phyloP scores from a whole-genome alignment of 108 stramenopile species.

The Aurantiochytrium sp. region DNA sequence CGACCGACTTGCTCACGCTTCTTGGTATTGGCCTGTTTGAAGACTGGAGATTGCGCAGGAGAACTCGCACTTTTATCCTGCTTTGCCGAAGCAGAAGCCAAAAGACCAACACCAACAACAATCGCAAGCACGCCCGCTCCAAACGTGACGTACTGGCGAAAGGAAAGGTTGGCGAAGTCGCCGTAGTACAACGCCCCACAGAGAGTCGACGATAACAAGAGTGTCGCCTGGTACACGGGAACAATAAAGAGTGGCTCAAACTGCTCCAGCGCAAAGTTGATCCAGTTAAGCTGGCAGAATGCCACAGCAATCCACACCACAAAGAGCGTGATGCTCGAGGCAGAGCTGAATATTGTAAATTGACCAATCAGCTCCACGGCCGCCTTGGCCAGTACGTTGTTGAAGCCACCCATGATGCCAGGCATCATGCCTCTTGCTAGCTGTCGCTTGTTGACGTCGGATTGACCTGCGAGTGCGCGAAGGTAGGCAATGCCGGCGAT shows the following conservation, averaged over 20 bases:
- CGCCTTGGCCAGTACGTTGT: constrained; percentile 1
- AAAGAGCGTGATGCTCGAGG: background rate
- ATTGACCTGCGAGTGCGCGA: background rate
- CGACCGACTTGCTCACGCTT: background rate
- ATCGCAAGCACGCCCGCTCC: background rate
- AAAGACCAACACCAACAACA: background rate
- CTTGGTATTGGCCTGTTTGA: background rate
- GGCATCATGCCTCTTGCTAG: background rate
- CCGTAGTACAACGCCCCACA: background rate
- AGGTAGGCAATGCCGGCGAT: background rate
- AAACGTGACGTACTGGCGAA: background rate
- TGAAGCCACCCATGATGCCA: constrained; percentile 16
- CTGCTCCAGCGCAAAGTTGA: background rate
- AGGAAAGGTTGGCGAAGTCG: background rate
- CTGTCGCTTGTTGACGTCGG: background rate
- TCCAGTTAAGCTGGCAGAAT: background rate
- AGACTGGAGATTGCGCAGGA: background rate
- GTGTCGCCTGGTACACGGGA: constrained; percentile 15
- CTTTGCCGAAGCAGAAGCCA: background rate
- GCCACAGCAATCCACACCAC: background rate
- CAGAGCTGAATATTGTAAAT: background rate
- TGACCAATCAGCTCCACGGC: constrained; percentile 8
- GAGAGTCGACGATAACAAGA: background rate
- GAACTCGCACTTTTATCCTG: background rate
- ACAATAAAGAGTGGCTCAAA: constrained; percentile 14